phyloP scores from a whole-genome alignment of 179 eudicot genomes.

The Carnegiea gigantea region DNA sequence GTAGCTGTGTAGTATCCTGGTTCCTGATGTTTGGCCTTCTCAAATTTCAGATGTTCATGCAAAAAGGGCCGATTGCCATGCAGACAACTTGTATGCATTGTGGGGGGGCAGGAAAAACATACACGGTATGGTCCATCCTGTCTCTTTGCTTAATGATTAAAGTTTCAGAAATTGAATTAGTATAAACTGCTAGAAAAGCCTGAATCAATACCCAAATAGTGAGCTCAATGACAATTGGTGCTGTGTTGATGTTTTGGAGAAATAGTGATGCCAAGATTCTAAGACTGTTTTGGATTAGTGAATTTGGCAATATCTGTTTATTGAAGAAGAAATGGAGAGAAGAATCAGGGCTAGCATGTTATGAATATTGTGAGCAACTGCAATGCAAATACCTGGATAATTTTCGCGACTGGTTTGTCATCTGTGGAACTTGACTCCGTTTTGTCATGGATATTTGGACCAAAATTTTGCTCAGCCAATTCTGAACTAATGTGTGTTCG shows the following conservation, averaged over 20 bases:
- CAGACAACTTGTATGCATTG: slow-evolving; percentile 60
- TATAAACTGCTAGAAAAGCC: neutral
- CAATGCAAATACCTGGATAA: neutral
- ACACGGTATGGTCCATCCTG: slow-evolving; percentile 43
- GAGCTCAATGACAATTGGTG: neutral
- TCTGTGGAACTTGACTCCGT: neutral
- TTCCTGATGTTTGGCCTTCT: slow-evolving; percentile 17
- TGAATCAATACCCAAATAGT: neutral
- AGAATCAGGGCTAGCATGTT: neutral
- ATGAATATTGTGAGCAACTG: neutral
- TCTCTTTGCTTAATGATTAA: neutral
- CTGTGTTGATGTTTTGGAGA: too few relatives aligned
- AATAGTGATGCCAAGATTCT: neutral
- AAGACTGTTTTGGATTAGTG: neutral
- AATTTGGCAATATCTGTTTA: neutral
- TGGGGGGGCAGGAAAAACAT: slow-evolving; percentile 64
- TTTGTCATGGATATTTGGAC: neutral
- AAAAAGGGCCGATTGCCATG: slow-evolving; percentile 62
- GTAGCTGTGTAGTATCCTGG: neutral
- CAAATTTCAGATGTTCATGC: slow-evolving; percentile 45
- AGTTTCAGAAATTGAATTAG: neutral
- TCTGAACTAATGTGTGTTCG: neutral
- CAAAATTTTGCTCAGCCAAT: neutral
- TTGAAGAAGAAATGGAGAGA: neutral
- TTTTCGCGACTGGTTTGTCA: neutral